Evolutionary conservation across 2,329 filamentous ascomycete species (phyloP).

Genomic region (Beauveria brongniartii): DNA sequence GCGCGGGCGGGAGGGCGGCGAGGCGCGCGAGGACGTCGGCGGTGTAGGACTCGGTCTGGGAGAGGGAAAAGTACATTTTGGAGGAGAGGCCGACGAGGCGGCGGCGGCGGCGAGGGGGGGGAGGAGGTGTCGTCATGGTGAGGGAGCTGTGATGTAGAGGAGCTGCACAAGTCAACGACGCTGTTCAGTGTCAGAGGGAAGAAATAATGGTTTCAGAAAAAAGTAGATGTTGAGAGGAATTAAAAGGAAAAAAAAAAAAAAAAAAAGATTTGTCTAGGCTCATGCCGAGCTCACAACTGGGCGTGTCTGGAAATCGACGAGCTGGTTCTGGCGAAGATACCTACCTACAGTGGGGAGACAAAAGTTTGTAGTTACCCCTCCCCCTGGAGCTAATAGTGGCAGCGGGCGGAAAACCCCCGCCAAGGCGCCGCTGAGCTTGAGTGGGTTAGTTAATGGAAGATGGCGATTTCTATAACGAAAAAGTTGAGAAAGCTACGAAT

Average conservation of each 20-base stretch:
- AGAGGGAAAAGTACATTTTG: slow-evolving; percentile 73
- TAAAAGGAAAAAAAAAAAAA: background rate
- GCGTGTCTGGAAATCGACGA: background rate
- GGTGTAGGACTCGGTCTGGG: slow-evolving; percentile 51
- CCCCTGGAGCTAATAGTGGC: background rate
- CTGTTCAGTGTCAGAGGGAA: background rate
- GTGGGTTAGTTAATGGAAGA: background rate
- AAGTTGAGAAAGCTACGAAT: no score
- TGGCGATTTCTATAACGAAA: no score
- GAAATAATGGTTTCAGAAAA: background rate
- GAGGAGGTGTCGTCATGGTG: slow-evolving; percentile 18
- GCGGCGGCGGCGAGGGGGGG: slow-evolving; percentile 37
- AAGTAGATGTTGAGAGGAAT: background rate
- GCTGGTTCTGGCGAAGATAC: background rate
- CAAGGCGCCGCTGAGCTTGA: background rate
- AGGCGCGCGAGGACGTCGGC: slow-evolving; percentile 38
- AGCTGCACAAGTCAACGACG: background rate
- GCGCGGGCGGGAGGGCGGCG: slow-evolving; percentile 31
- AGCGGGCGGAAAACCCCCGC: background rate
- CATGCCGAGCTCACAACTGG: background rate
- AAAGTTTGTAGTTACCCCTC: background rate
- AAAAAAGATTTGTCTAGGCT: background rate
- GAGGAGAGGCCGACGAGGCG: slow-evolving; percentile 66
- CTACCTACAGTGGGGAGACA: background rate
- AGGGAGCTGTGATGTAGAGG: background rate